Base-by-base conservation (phyloP, 1,284 basidiomycete species). In the Leccinum subrobustum region DNA sequence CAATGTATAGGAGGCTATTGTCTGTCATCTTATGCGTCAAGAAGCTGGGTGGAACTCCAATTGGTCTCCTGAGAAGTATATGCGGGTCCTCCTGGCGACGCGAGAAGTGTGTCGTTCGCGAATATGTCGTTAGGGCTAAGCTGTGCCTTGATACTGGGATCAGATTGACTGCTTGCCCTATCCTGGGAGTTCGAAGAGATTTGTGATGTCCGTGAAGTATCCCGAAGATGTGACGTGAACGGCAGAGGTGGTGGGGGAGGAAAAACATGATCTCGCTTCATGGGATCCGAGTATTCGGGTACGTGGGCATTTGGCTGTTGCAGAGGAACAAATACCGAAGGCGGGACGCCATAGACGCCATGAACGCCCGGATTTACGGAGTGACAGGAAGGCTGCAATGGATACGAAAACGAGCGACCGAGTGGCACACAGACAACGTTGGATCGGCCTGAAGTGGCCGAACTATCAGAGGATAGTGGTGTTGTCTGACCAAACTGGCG, bases 31-130 rank as follows among this genome's bases (percentile, higher is more conserved):
- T 48, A 42, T 53, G n/a, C n/a, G 56, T 65, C 52, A 52, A 16
- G 31, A 33, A 44, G 16, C 31, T 33, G 39, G 9, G n/a, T 14
- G 23, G 12, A 65, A 48, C 6, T 60, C 91, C 92, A 71, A 59
- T 54, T 52, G 39, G 35, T 55, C n/a, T 50, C 52, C 54, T 57
- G n/a, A 39, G 54, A 62, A 47, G 35, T 11, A 52, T 56, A 20
- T 23, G 39, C 18, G 50, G 31, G 33, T 56, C 47, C 47, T 57
- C n/a, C 44, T 29, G 54, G 60, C 33, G 57, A 25, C 23, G 29
- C 52, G 27, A 44, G 31, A 56, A 65, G 58, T 6, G 61, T 57
- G 14, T 62, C 57, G 51, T 29, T 52, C 7, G 53, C 61, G 51
- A 57, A 58, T 50, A 57, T 35, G 18, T 64, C 56, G 11, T 68